Percentiles rank a stretch among this genome's conserved stretches.
Conservation (phyloP, 2,329 filamentous ascomycete genomes). For the Pseudogymnoascus sp. region DNA sequence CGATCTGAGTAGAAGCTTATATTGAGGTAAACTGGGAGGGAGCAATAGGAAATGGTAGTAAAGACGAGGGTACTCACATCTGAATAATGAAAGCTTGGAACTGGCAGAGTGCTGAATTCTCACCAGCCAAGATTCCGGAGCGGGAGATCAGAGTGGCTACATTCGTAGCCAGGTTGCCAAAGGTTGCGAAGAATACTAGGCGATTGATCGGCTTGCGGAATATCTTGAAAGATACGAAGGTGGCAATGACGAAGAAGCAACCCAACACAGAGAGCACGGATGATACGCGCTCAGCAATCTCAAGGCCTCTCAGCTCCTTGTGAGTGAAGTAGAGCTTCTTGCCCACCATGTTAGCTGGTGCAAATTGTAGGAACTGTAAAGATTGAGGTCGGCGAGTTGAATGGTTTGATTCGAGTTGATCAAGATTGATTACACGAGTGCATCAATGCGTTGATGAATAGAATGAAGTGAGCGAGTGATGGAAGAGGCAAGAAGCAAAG, state of each 20-base stretch:
- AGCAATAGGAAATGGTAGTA: neutral
- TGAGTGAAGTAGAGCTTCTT: neutral
- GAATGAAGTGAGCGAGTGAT: neutral
- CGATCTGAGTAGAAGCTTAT: neutral
- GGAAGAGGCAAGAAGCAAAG: neutral
- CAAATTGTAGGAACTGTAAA: neutral
- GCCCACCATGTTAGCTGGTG: constrained; percentile 35
- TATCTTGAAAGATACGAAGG: constrained; percentile 50
- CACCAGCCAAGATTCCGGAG: constrained; percentile 39
- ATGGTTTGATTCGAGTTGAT: neutral
- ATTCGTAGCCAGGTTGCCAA: constrained; percentile 72
- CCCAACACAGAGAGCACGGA: constrained; percentile 45
- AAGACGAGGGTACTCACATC: constrained; percentile 47
- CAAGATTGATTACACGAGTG: neutral
- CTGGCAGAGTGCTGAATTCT: constrained; percentile 43
- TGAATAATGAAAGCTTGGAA: constrained; percentile 75
- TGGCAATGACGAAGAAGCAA: constrained; percentile 60
- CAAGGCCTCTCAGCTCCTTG: neutral
- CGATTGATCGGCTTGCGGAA: constrained; percentile 83
- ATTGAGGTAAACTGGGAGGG: neutral
- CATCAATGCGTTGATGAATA: neutral
- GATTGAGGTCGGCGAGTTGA: neutral
- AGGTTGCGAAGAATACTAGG: constrained; percentile 74
- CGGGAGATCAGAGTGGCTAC: constrained; percentile 67
- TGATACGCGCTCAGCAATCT: constrained; percentile 25